Evolutionary conservation across 805 yeast species (phyloP).

Genomic region (Metschnikowia koreensis): DNA sequence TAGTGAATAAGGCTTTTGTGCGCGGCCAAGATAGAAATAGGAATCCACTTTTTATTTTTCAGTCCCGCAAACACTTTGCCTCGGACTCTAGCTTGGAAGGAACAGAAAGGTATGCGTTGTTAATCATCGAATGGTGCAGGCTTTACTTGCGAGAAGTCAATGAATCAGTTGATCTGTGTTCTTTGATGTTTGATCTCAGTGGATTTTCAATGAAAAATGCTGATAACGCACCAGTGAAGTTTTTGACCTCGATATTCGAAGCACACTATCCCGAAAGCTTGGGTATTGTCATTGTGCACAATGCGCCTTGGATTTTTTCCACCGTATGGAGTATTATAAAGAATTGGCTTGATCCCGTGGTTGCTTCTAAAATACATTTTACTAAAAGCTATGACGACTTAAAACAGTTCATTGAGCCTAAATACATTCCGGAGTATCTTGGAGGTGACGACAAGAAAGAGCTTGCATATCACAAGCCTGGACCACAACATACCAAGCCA

Average conservation of each 20-base stretch:
- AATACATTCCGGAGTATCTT: slow-evolving; percentile 62
- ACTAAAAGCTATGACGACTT: slow-evolving; percentile 71
- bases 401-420: slow-evolving; percentile 54
- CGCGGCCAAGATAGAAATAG: slow-evolving; percentile 70
- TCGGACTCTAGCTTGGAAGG: slow-evolving; percentile 57
- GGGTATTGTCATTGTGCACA: slow-evolving; percentile 80
- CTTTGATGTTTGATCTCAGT: slow-evolving; percentile 80
- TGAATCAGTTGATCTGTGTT: slow-evolving; percentile 76
- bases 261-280: slow-evolving; percentile 95
- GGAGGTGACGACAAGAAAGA: slow-evolving; percentile 71
- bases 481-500: slow-evolving; percentile 47
- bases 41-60: slow-evolving; percentile 78
- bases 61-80: slow-evolving; percentile 69
- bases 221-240: slow-evolving; percentile 90
- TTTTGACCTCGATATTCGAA: slow-evolving; percentile 84
- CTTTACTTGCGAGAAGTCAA: slow-evolving; percentile 53
- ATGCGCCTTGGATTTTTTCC: slow-evolving; percentile 95
- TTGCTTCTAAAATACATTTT: slow-evolving; percentile 85
- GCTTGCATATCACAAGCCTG: slow-evolving; percentile 61
- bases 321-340: slow-evolving; percentile 93
- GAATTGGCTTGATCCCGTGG: slow-evolving; percentile 95
- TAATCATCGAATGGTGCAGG: slow-evolving; percentile 64
- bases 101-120: slow-evolving; percentile 69
- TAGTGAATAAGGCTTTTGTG: slow-evolving; percentile 67
- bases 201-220: slow-evolving; percentile 88